A percentile compares a stretch with the other conserved stretches of the same genome.
phyloP scores from a whole-genome alignment of 805 yeast genomes.

The Barnettozyma wickerhamii region DNA sequence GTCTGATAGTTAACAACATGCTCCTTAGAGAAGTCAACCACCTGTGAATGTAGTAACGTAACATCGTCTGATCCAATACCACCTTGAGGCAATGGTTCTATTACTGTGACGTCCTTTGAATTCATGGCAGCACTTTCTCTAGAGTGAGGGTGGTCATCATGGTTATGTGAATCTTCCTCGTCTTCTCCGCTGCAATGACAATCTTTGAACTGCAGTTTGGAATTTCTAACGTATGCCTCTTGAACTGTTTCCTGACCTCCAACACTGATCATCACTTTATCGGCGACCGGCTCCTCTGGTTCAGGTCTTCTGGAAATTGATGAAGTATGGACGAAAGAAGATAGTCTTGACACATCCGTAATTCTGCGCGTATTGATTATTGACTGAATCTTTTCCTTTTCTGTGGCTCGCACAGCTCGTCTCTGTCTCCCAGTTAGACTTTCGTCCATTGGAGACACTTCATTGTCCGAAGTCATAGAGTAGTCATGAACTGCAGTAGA shows the following conservation, averaged over 20 bases:
- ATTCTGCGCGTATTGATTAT: conserved; percentile 2
- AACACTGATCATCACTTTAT: conserved; percentile 19
- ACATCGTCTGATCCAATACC: conserved; percentile 6
- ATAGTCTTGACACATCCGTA: conserved; percentile 4
- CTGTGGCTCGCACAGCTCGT: background rate
- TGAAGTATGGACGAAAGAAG: conserved; percentile 13
- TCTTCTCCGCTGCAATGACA: conserved; percentile 7
- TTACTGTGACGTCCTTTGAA: no score
- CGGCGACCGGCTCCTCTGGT: background rate
- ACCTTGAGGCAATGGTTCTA: background rate
- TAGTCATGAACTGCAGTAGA: no score
- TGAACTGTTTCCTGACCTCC: conserved; percentile 21
- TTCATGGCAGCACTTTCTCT: background rate
- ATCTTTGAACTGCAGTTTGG: conserved; percentile 18
- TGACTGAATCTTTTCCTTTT: conserved; percentile 3
- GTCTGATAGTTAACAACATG: conserved; percentile 12
- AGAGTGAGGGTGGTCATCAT: conserved; percentile 2
- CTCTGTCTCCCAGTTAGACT: background rate
- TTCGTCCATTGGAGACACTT: no score
- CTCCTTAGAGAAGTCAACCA: background rate
- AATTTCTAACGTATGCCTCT: conserved; percentile 17
- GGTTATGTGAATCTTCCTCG: background rate
- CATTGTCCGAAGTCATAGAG: no score
- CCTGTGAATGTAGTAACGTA: conserved; percentile 1
- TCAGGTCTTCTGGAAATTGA: background rate